Evolutionary conservation across 2,329 filamentous ascomycete genomes (phyloP).

Genomic region (Colletotrichum eremochloae): DNA sequence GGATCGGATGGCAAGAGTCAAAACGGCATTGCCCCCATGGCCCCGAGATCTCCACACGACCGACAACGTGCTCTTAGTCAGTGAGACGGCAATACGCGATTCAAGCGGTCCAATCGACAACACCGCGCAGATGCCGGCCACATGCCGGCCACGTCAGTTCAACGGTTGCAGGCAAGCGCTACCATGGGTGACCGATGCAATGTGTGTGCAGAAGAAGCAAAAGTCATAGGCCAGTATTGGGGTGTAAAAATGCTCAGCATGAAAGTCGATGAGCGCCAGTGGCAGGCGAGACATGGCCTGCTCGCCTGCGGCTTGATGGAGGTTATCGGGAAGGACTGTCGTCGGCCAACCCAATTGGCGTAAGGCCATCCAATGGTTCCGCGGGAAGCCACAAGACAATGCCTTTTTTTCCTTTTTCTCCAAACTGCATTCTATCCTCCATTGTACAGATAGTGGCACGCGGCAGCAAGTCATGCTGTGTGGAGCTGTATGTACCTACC

Average conservation of each 20-base stretch:
- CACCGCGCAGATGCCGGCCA: constrained; percentile 25
- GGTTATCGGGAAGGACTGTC: constrained; percentile 12
- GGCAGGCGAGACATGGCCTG: constrained; percentile 10
- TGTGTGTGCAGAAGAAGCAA: constrained; percentile 16
- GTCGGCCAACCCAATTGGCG: constrained; percentile 16
- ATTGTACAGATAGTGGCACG: constrained; percentile 15
- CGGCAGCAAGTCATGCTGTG: constrained; percentile 30
- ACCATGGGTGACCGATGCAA: constrained; percentile 3
- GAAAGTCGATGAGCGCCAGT: constrained; percentile 24
- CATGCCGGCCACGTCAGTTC: not conserved
- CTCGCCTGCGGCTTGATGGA: constrained; percentile 11
- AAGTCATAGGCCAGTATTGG: constrained; percentile 19
- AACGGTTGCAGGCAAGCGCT: constrained; percentile 6
- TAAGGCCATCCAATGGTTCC: constrained; percentile 25
- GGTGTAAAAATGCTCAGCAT: constrained; percentile 27
- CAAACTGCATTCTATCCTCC: constrained; percentile 15
- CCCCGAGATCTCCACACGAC: constrained; percentile 29
- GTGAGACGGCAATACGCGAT: constrained; percentile 25
- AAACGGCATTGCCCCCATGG: constrained; percentile 24
- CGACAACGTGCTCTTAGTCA: constrained; percentile 30
- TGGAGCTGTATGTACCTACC: not conserved
- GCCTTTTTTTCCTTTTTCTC: constrained; percentile 4
- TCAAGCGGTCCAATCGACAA: constrained; percentile 34
- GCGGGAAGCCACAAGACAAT: constrained; percentile 12
- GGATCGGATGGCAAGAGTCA: constrained; percentile 36